Evolutionary conservation across 164 flowering plant species (phyloP).

Genomic region (Buxus sempervirens): DNA sequence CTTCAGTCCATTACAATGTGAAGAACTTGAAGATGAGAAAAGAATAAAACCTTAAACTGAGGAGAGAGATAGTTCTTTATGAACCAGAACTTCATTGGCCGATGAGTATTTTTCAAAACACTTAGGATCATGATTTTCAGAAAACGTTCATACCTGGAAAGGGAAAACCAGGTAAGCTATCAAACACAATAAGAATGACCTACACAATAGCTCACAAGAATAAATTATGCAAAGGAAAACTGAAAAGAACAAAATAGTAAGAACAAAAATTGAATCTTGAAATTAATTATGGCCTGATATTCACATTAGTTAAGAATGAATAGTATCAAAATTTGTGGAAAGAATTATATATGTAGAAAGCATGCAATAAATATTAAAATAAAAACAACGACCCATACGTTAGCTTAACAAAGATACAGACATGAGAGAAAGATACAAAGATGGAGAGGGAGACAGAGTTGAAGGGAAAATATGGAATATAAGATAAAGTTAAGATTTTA

Average conservation of each 20-base stretch:
- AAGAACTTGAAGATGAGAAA: neutral
- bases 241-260: neutral
- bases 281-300: too few relatives aligned
- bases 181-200: neutral
- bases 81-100: constrained; percentile 98
- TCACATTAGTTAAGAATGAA: too few relatives aligned
- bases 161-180: constrained; percentile 5
- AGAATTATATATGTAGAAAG: too few relatives aligned
- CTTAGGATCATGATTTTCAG: constrained; percentile 94
- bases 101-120: constrained; percentile 80
- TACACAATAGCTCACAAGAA: neutral
- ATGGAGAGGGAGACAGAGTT: too few relatives aligned
- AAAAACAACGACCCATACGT: too few relatives aligned
- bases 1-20: neutral
- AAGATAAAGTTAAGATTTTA: too few relatives aligned
- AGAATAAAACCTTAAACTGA: constrained; percentile 75
- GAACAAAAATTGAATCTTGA: too few relatives aligned
- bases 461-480: too few relatives aligned
- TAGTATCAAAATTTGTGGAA: too few relatives aligned
- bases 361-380: too few relatives aligned
- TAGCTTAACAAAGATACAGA: too few relatives aligned
- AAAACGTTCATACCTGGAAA: constrained; percentile 91
- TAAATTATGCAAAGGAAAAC: neutral
- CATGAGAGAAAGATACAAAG: too few relatives aligned
- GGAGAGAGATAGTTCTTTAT: constrained; percentile 99